Evolutionary conservation across 2,329 filamentous ascomycete genomes (phyloP).

Genomic region (Alternaria sp.): DNA sequence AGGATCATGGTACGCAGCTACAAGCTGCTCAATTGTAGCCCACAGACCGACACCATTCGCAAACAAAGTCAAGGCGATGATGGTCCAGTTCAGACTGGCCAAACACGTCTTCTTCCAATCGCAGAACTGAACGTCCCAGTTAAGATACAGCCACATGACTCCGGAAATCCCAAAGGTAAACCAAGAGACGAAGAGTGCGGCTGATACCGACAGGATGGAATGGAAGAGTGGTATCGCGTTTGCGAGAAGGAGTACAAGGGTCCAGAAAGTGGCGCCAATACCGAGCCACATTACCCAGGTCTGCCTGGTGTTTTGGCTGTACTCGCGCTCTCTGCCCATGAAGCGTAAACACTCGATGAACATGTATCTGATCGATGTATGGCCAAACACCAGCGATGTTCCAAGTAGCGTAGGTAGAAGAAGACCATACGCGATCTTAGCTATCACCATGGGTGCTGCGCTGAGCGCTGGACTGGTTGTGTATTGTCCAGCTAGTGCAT

Average conservation of each 20-base stretch:
- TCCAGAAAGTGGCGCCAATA: slow-evolving; percentile 56
- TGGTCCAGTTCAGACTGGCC: slow-evolving; percentile 17
- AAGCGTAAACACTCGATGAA: slow-evolving; percentile 65
- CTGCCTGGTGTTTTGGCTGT: slow-evolving; percentile 27
- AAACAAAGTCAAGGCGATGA: slow-evolving; percentile 19
- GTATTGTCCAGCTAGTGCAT: slow-evolving; percentile 65
- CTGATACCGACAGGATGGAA: slow-evolving; percentile 66
- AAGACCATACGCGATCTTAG: slow-evolving; percentile 70
- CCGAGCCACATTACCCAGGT: slow-evolving; percentile 46
- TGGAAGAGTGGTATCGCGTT: slow-evolving; percentile 72
- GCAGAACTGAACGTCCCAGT: slow-evolving; percentile 50
- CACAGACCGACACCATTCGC: not conserved
- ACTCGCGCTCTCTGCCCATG: slow-evolving; percentile 33
- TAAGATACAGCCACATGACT: slow-evolving; percentile 30
- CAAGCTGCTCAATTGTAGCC: slow-evolving; percentile 2
- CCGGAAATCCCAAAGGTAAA: slow-evolving; percentile 58
- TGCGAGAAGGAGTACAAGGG: slow-evolving; percentile 69
- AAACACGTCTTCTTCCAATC: slow-evolving; percentile 24
- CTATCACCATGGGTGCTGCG: slow-evolving; percentile 60
- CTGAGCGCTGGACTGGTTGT: slow-evolving; percentile 70
- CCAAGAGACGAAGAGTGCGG: slow-evolving; percentile 67
- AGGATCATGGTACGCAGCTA: slow-evolving; percentile 7
- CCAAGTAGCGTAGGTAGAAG: slow-evolving; percentile 72
- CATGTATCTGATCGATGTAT: slow-evolving; percentile 68
- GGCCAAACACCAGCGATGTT: slow-evolving; percentile 71